Percentiles rank a stretch among this genome's conserved stretches.
Conservation (phyloP, 1,284 basidiomycete species). For the Ustilago hordei region DNA sequence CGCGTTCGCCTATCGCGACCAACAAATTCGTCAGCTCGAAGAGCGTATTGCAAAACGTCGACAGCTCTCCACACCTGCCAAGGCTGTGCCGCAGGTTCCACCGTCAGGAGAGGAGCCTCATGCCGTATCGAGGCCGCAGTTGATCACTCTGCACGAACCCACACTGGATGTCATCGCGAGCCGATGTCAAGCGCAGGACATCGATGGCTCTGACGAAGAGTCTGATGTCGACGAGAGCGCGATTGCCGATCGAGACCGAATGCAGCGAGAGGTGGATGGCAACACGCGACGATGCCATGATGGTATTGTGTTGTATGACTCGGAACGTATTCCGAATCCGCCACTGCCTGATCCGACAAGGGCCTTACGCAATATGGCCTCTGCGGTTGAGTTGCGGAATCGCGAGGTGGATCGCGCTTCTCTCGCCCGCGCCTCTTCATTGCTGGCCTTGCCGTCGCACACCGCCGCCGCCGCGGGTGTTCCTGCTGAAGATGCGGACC, state of each 20-base stretch:
- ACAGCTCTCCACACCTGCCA: conserved; percentile 28
- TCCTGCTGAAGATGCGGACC: conserved; percentile 3
- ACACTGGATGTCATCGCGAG: conserved; percentile 26
- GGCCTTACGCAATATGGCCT: conserved; percentile 36
- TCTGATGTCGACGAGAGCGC: conserved; percentile 23
- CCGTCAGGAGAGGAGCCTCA: conserved; percentile 8
- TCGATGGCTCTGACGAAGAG: conserved; percentile 13
- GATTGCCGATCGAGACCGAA: background rate
- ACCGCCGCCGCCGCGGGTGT: background rate
- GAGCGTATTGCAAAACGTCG: conserved; percentile 37
- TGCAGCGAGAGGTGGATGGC: conserved; percentile 16
- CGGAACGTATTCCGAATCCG: conserved; percentile 36
- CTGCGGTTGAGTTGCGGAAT: conserved; percentile 42
- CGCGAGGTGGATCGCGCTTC: conserved; percentile 21
- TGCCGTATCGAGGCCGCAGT: conserved; percentile 32
- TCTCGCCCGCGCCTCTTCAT: conserved; percentile 23
- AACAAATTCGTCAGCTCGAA: conserved; percentile 46
- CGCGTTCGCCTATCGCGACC: conserved; percentile 34
- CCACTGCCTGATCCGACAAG: conserved; percentile 30
- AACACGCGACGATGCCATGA: conserved; percentile 43
- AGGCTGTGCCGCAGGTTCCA: background rate
- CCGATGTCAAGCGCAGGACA: conserved; percentile 1
- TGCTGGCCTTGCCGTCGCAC: conserved; percentile 42
- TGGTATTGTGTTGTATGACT: conserved; percentile 52
- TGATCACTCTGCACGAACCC: conserved; percentile 50